A percentile compares a stretch with the other conserved stretches of the same genome.
phyloP scores from a whole-genome alignment of 306 rosid genomes.

The Dryas alaskensis region DNA sequence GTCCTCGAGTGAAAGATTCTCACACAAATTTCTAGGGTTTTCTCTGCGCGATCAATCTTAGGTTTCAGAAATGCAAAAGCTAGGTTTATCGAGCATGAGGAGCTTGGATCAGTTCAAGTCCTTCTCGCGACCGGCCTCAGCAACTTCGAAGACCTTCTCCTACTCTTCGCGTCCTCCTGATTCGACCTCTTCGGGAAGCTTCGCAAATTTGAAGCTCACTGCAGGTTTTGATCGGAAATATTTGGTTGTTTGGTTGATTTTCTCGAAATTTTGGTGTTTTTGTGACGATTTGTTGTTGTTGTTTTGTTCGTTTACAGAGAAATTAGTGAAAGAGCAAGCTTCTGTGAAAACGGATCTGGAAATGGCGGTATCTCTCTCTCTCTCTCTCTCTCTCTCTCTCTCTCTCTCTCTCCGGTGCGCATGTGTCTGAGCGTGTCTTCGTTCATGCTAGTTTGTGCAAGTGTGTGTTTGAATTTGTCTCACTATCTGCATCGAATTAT shows the following conservation, averaged over 20 bases:
- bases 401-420: background rate
- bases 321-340: slow-evolving; percentile 84
- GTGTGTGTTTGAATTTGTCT: background rate
- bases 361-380: slow-evolving; percentile 59
- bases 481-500: background rate
- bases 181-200: slow-evolving; percentile 62
- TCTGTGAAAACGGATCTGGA: slow-evolving; percentile 84
- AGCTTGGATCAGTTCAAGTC: slow-evolving; percentile 83
- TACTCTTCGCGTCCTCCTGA: slow-evolving; percentile 52
- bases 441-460: background rate
- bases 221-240: slow-evolving; percentile 57
- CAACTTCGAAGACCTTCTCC: slow-evolving; percentile 47
- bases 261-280: slow-evolving; percentile 24
- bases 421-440: background rate
- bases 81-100: slow-evolving; percentile 61
- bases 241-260: slow-evolving; percentile 17
- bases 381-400: slow-evolving; percentile 11
- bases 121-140: slow-evolving; percentile 49
- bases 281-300: slow-evolving; percentile 17
- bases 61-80: slow-evolving; percentile 46
- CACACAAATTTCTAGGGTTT: slow-evolving; percentile 33
- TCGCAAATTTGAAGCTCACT: slow-evolving; percentile 74
- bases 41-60: slow-evolving; percentile 14
- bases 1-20: slow-evolving; percentile 7
- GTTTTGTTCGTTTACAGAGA: slow-evolving; percentile 50